These are phyloP conservation scores for Lathyrus tuberosus DNA, from an alignment of 306 rosid species.

Conservation along the genomic window DNA sequence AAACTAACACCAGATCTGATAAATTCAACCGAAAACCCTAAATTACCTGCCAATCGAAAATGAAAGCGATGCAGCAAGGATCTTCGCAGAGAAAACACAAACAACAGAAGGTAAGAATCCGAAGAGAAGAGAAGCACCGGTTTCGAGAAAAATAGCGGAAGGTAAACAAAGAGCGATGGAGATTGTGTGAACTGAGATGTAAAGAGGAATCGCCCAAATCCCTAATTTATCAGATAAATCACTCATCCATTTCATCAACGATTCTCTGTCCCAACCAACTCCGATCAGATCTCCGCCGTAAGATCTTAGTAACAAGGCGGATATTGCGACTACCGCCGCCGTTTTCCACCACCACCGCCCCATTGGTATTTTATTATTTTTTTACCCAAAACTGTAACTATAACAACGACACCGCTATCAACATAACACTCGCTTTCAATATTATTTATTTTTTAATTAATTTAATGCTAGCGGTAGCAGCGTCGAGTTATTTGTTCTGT, in stretches of 20 bases:
- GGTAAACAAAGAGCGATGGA: constrained; percentile 84
- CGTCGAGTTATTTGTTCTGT: too few species aligned
- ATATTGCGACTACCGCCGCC: constrained; percentile 45
- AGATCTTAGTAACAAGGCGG: constrained; percentile 40
- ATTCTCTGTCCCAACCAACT: constrained; percentile 61
- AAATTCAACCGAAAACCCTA: background rate
- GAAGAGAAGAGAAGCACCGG: constrained; percentile 78
- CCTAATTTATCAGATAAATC: constrained; percentile 70
- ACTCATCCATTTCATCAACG: constrained; percentile 39
- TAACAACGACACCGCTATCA: too few species aligned
- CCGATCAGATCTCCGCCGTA: constrained; percentile 26
- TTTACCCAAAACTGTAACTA: too few species aligned
- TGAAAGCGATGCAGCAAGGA: constrained; percentile 88
- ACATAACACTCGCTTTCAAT: too few species aligned
- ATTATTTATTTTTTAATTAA: too few species aligned
- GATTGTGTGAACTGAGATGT: constrained; percentile 67
- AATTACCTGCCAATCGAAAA: constrained; percentile 83
- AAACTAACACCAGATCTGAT: background rate
- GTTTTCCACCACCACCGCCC: constrained; percentile 58
- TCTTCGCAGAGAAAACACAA: constrained; percentile 86
- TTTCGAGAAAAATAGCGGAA: constrained; percentile 80
- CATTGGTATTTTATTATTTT: constrained; percentile 10
- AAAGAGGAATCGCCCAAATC: constrained; percentile 85
- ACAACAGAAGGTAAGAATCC: constrained; percentile 76
- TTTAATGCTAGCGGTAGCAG: too few species aligned